Conservation (phyloP, 1,284 basidiomycete species). For the Apiotrichum sp. region DNA sequence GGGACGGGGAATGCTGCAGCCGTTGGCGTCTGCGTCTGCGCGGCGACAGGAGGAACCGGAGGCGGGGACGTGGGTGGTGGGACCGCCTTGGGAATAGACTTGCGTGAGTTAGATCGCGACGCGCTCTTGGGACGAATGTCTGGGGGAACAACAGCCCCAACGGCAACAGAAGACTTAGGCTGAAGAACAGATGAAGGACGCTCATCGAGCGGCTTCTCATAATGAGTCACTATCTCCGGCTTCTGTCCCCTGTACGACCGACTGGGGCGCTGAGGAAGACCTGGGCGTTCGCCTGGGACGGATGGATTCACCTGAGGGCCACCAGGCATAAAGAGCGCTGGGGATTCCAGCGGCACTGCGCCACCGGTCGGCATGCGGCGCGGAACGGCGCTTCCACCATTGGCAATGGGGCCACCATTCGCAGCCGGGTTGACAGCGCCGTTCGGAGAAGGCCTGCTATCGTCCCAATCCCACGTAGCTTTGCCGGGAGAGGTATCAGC, state of each 20-base stretch:
- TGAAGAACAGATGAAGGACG: background rate
- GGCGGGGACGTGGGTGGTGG: no score
- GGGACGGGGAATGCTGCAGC: background rate
- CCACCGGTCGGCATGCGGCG: background rate
- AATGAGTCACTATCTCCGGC: constrained; percentile 6
- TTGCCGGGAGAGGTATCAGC: background rate
- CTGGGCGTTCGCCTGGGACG: background rate
- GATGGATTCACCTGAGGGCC: background rate
- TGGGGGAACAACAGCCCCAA: no score
- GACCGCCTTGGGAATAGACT: no score
- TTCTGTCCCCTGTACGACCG: background rate
- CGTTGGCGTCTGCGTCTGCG: no score
- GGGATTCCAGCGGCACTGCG: background rate
- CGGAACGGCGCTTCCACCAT: no score
- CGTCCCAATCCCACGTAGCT: constrained; percentile 1
- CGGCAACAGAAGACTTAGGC: no score
- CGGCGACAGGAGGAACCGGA: no score
- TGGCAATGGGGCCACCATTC: no score
- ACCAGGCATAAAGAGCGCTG: background rate
- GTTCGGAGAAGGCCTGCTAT: background rate
- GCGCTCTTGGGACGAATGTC: no score
- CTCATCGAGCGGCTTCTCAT: constrained; percentile 2
- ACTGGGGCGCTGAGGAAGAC: background rate
- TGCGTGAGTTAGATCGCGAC: no score
- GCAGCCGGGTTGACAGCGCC: background rate